Conservation (phyloP, 345 rosid genomes). For the Euphorbia peplus region DNA sequence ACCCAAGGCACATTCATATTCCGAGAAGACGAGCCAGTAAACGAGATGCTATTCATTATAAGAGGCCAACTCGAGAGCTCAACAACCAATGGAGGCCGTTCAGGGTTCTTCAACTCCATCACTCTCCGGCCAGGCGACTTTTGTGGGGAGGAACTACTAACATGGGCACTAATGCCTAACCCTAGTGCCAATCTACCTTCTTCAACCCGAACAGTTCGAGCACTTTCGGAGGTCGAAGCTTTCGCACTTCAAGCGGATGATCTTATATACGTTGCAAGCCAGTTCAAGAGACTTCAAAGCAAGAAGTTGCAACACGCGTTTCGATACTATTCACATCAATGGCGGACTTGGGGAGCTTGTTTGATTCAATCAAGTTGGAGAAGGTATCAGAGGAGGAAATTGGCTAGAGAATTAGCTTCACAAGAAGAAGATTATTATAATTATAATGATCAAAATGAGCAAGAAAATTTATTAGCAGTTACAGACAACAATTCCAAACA, state of each 20-base stretch:
- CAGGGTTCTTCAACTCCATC: constrained; percentile 88
- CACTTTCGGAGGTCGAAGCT: constrained; percentile 83
- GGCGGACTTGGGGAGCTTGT: constrained; percentile 93
- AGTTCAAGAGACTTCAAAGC: constrained; percentile 92
- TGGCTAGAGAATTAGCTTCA: constrained; percentile 51
- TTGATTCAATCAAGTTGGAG: constrained; percentile 87
- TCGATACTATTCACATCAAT: constrained; percentile 91
- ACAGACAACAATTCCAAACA: constrained; percentile 30
- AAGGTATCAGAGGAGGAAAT: constrained; percentile 53
- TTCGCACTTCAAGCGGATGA: constrained; percentile 84
- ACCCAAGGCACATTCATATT: constrained; percentile 67
- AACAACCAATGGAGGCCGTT: constrained; percentile 85
- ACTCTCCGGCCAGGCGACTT: constrained; percentile 84
- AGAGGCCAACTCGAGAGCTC: constrained; percentile 92
- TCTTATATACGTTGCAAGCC: constrained; percentile 75
- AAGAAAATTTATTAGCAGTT: constrained; percentile 24
- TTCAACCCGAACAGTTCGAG: constrained; percentile 71
- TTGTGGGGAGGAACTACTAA: constrained; percentile 86
- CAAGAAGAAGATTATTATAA: constrained; percentile 42
- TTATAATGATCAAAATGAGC: constrained; percentile 29
- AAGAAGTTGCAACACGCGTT: constrained; percentile 89
- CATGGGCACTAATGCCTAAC: constrained; percentile 92
- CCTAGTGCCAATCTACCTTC: constrained; percentile 58
- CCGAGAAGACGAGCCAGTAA: constrained; percentile 83
- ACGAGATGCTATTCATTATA: constrained; percentile 86